Evolutionary conservation across 2,329 filamentous ascomycete species (phyloP), one percentile per base, ranked within the genome.

Genomic region (Fusarium liriodendri): DNA sequence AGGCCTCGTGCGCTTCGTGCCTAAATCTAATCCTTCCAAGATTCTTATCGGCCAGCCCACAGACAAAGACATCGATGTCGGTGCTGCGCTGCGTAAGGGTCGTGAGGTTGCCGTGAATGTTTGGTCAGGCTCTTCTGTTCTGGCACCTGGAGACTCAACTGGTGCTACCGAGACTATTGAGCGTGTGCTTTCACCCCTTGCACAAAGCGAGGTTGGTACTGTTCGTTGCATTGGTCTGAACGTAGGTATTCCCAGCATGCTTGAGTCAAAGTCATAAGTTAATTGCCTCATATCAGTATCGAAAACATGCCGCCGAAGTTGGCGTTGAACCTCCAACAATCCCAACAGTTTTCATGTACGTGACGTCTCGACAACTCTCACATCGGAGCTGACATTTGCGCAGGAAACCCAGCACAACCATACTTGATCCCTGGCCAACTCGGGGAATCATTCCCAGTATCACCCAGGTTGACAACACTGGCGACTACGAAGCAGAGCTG

Each of bases 221-320:
- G 89, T 91, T 61, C 84, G 89, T 54, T 90, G 89, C 75, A 88
- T 91, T 70, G 89, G 89, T 0, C 74, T 91, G 70, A 91, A 91
- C 70, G 85, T 85, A 62, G 75, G 83, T 79, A 9, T 8, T 35
- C 38, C 29, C 2, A 5, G 14, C 18, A 20, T 22, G 25, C 35
- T 27, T 4, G 10, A 25, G 13, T 40, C 37, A 25, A 18, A 22
- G 9, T 5, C 10, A 27, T 13, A 2, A 5, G 47, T 27, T 66
- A 16, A 76, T 71, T 71, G 62, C 42, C 5, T 7, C 37, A 20
- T 13, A 4, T 5, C 29, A 83, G 82, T 83, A 83, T 63, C 79
- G 77, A 27, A 80, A 82, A 45, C 81, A 83, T 52, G 80, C 81
- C 29, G 84, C 83, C 20, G 89, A 91, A 76, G 86, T 88, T 73